Conservation (phyloP, 2,329 filamentous ascomycete genomes). For the Aspergillus pseudotamarii region DNA sequence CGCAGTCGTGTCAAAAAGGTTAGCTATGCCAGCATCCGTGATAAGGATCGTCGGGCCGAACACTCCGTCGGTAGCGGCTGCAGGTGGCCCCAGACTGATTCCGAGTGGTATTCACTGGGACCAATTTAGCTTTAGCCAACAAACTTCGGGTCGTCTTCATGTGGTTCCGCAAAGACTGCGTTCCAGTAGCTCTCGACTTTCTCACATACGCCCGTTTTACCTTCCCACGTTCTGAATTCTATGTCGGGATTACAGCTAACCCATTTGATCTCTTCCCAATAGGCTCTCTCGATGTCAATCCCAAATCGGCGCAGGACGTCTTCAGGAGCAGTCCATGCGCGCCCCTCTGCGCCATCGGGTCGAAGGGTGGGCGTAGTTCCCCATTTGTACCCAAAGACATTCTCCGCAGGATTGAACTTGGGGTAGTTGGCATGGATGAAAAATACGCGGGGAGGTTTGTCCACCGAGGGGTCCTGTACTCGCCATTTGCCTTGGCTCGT, state of each 20-base stretch:
- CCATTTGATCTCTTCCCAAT: constrained; percentile 46
- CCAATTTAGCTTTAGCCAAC: constrained; percentile 23
- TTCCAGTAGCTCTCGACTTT: constrained; percentile 38
- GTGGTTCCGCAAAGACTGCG: constrained; percentile 37
- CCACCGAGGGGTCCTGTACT: constrained; percentile 34
- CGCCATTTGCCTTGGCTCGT: constrained; percentile 37
- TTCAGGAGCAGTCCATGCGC: constrained; percentile 40
- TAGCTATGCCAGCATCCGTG: neutral
- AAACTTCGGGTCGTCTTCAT: constrained; percentile 37
- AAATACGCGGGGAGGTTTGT: constrained; percentile 36
- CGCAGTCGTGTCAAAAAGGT: neutral
- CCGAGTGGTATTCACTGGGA: neutral
- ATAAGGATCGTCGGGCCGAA: neutral
- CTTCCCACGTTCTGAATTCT: constrained; percentile 38
- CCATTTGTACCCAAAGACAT: constrained; percentile 41
- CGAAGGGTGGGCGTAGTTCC: constrained; percentile 42
- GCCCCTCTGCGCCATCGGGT: constrained; percentile 38
- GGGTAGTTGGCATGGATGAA: constrained; percentile 48
- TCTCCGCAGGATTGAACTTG: constrained; percentile 45
- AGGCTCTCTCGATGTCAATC: constrained; percentile 41
- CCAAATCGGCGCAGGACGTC: constrained; percentile 41
- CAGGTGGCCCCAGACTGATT: neutral
- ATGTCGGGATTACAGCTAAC: constrained; percentile 42
- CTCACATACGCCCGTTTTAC: constrained; percentile 33
- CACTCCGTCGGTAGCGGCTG: neutral